Evolutionary conservation across 495 filamentous ascomycete genomes (phyloP).

Genomic region (Penicillium nucicola): DNA sequence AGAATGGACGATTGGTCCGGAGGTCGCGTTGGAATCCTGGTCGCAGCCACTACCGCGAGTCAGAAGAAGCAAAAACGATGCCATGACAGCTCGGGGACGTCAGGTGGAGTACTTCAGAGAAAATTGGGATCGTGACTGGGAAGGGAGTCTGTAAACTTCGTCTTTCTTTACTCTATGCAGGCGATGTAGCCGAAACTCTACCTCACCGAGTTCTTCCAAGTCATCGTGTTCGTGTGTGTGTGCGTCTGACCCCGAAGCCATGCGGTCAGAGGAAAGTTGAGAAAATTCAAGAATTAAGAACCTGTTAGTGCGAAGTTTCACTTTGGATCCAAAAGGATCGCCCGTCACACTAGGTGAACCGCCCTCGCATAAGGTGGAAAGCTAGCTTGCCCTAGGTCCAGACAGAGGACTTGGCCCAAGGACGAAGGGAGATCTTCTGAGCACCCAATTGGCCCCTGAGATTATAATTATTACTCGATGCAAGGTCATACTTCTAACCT

Average conservation of each 20-base stretch:
- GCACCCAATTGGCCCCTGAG: constrained; percentile 1
- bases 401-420: neutral
- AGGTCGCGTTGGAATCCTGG: neutral
- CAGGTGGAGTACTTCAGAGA: neutral
- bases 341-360: constrained; percentile 8
- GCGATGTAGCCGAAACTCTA: neutral
- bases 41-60: neutral
- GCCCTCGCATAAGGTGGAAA: constrained; percentile 17
- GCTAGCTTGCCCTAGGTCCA: constrained; percentile 9
- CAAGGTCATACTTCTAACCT: constrained; percentile 16
- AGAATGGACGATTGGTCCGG: constrained; percentile 6
- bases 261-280: constrained; percentile 12
- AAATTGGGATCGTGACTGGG: neutral
- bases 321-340: constrained; percentile 6
- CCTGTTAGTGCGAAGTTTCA: neutral
- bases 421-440: neutral
- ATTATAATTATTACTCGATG: constrained; percentile 10
- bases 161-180: neutral
- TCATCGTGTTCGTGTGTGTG: constrained; percentile 11
- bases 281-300: neutral
- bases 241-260: constrained; percentile 6
- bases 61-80: constrained; percentile 14
- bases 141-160: neutral
- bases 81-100: constrained; percentile 6
- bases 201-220: neutral